Evolutionary conservation across 352 stramenopile species (phyloP).

Genomic region (Globisporangium ultimum): DNA sequence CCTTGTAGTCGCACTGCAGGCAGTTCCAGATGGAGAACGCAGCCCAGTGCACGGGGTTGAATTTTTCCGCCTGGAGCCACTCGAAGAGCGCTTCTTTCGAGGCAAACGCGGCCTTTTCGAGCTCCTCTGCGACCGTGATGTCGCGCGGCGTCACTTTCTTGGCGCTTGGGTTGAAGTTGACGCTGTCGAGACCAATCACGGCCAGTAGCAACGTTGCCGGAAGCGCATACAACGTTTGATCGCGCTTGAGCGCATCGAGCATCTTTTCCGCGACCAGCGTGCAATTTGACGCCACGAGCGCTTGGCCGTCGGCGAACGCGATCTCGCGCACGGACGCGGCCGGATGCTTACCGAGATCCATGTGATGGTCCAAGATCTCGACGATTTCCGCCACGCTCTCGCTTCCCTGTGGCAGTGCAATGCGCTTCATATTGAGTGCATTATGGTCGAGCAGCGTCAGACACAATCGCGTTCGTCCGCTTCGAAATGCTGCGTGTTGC

Average conservation of each 20-base stretch:
- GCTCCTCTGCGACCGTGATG: constrained; percentile 26
- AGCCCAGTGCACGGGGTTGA: constrained; percentile 57
- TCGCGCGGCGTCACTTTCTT: constrained; percentile 79
- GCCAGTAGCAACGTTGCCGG: constrained; percentile 70
- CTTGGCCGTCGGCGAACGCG: constrained; percentile 64
- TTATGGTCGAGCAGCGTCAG: constrained; percentile 79
- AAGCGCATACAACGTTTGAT: constrained; percentile 25
- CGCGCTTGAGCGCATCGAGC: constrained; percentile 8
- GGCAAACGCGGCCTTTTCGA: constrained; percentile 48
- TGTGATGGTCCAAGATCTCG: constrained; percentile 82
- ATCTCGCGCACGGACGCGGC: constrained; percentile 42
- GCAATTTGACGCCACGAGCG: constrained; percentile 69
- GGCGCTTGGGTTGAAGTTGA: constrained; percentile 69
- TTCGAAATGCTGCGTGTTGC: constrained; percentile 17
- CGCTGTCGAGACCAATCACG: constrained; percentile 74
- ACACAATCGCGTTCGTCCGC: constrained; percentile 13
- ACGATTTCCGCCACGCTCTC: constrained; percentile 33
- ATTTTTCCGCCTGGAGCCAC: constrained; percentile 72
- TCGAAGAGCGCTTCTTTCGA: constrained; percentile 43
- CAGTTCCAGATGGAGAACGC: constrained; percentile 62
- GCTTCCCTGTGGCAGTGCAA: constrained; percentile 12
- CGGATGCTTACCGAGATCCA: constrained; percentile 50
- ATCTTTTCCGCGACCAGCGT: constrained; percentile 77
- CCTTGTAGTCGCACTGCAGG: constrained; percentile 79
- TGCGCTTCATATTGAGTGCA: constrained; percentile 57